Evolutionary conservation across 2,329 filamentous ascomycete species (phyloP), one percentile per base, ranked within the genome.

Genomic region (Talaromyces funiculosus): DNA sequence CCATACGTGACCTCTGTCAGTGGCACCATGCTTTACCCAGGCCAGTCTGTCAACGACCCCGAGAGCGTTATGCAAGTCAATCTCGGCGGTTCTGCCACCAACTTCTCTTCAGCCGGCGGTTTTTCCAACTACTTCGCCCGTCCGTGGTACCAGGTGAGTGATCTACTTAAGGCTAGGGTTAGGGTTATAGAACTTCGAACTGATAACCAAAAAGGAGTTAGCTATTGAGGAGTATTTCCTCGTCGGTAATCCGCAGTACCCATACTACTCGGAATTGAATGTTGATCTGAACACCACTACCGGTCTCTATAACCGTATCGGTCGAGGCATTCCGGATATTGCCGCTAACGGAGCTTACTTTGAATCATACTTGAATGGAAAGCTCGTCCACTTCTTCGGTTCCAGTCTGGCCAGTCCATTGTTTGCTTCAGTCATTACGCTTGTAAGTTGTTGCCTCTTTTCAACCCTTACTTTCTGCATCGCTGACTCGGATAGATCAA

Each of bases 1-100:
- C 82, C 82, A 0, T 85, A 80, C 67, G 75, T 83, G 14, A 79
- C 79, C 0, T 70, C 76, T 3, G 79, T 83, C 1, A 81, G 81
- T 4, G 71, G 67, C 1, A 72, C 72, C 0, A 69, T 68, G 67
- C 56, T 75, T 57, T 69, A 73, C 59, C 18, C 57, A 33, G 67
- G 69, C 37, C 69, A 71, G 54, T 67, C 66, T 1, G 60, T 68
- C 26, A 56, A 67, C 9, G 67, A 71, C 53, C 54, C 62, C 6
- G 69, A 71, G 53, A 71, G 67, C 40, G 68, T 71, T 10, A 71
- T 71, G 68, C 66, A 72, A 60, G 73, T 69, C 33, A 59, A 69
- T 59, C 63, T 71, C 18, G 70, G 69, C 3, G 68, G 69, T 12
- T 63, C 53, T 0, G 63, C 68, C 0, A 53, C 56, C 1, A 69